Evolutionary conservation across 257 asterid genomes (phyloP), one percentile per base, ranked within the genome.

Genomic region (Coffea eugenioides): DNA sequence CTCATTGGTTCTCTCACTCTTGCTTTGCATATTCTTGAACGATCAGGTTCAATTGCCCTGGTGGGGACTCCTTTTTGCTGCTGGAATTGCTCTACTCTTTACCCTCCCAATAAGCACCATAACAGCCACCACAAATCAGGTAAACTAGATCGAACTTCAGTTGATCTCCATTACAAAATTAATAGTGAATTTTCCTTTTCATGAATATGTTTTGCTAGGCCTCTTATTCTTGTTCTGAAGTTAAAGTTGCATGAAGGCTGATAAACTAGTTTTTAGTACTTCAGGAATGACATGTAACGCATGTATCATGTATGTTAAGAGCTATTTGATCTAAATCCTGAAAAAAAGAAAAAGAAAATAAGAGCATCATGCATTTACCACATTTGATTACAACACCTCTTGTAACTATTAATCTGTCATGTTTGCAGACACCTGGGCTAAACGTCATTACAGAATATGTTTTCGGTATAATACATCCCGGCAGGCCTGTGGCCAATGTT

Each of bases 61-160:
- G 0, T 92, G 96, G 97, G 94, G 92, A 80, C 94, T 92, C 59
- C 7, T 92, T 7, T 59, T 86, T 23, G 93, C 97, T 2, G 89
- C 92, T 48, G 66, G 69, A 8, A 77, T 92, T 25, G 94, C 95
- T 54, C 88, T 90, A 56, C 1, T 79, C 0, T 90, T 92, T 76
- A 92, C 95, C 0, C 94, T 92, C 20, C 94, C 97, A 0, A 87
- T 90, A 85, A 89, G 93, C 84, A 92, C 90, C 79, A 92, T 92
- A 56, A 89, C 94, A 5, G 96, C 97, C 31, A 92, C 97, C 49
- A 92, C 97, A 0, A 92, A 92, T 80, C 95, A 90, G 91, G 97
- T 92, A 77, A 76, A 34, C n/a, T 39, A 39, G 43, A 39, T 39
- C 43, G 43, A 39, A 39, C 43, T 39, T 39, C 43, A 39, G 43